Percentiles rank a stretch among this genome's conserved stretches.
These are phyloP conservation scores for Sugiyamaella marilandica DNA, from an alignment of 805 yeast genomes.

Conservation along the genomic window DNA sequence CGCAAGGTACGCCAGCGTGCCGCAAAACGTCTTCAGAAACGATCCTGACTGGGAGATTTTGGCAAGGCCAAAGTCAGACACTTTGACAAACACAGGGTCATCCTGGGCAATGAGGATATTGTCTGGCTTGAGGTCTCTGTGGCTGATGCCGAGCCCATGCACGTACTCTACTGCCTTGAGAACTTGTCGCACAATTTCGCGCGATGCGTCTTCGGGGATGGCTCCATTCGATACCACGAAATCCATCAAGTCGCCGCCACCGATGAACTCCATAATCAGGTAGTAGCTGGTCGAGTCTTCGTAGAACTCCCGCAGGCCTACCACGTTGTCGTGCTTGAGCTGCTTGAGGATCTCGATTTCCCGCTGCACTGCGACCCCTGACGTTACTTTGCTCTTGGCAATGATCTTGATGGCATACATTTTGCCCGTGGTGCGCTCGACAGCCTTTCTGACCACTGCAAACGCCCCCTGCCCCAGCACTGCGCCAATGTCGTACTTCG, in stretches of 20 bases:
- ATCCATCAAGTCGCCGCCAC: constrained; percentile 98
- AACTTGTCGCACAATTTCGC: constrained; percentile 80
- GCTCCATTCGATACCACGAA: constrained; percentile 85
- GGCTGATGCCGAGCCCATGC: constrained; percentile 88
- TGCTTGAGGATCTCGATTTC: constrained; percentile 77
- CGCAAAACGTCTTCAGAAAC: constrained; percentile 93
- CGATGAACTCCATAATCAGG: constrained; percentile 90
- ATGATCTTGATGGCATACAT: constrained; percentile 90
- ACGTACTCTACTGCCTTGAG: constrained; percentile 80
- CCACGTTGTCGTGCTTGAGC: constrained; percentile 81
- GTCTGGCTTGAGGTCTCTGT: constrained; percentile 94
- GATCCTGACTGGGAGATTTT: constrained; percentile 81
- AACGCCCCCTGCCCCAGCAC: constrained; percentile 97
- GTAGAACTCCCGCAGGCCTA: constrained; percentile 72
- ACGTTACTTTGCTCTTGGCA: constrained; percentile 69
- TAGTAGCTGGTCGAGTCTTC: constrained; percentile 80
- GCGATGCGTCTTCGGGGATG: constrained; percentile 84
- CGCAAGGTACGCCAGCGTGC: constrained; percentile 94
- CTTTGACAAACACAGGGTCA: constrained; percentile 86
- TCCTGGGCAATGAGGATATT: constrained; percentile 86
- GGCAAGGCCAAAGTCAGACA: constrained; percentile 95
- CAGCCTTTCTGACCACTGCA: constrained; percentile 90
- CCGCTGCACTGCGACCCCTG: constrained; percentile 75
- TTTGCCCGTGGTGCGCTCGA: constrained; percentile 78
- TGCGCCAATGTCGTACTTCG: constrained; percentile 70